Evolutionary conservation across 176 grass and related monocot genomes (phyloP), one percentile per base, ranked within the genome.

Genomic region (Carex kokanica): DNA sequence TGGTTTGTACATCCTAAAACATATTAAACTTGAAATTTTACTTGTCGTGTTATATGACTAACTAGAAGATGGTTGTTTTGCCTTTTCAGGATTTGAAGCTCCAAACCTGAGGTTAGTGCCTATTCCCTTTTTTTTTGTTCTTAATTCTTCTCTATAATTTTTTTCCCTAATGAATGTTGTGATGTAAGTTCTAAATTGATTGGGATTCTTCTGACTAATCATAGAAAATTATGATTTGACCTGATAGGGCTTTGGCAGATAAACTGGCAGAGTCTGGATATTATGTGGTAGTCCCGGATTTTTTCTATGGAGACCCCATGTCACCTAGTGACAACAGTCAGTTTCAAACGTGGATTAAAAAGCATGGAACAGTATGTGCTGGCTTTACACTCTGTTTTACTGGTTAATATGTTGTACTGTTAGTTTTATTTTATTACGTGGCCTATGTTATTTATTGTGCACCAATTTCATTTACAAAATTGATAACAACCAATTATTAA

Each of bases 161-260:
- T 24, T 70, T 56, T 27, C 20, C 64, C 51, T 20, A 72, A 58
- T n/a, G 23, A 24, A 18, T 24, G 32, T 45, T 15, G 6, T 29
- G 24, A 51, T 49, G 11, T n/a, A 49, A 59, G n/a, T 3, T 12
- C 3, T 20, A 32, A 56, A 4, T 86, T 55, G 57, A 24, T 31
- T 86, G 13, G 18, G 15, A 17, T 62, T 70, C 13, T 78, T 62
- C 55, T 40, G 23, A 45, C 5, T 84, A 67, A 67, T 85, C 74
- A 4, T 24, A 68, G 13, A 24, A 84, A 61, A 86, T 11, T 27
- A 32, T 12, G 13, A 10, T 36, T 79, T 80, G 6, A 74, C 45
- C 29, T 88, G 27, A 38, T 58, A 89, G 87, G 87, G 84, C 74
- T 24, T 47, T 89, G n/a, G 88, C 84, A 49, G 87, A 89, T 58